Evolutionary conservation across 2,329 filamentous ascomycete genomes (phyloP).

Genomic region (Rhynchosporium secalis): DNA sequence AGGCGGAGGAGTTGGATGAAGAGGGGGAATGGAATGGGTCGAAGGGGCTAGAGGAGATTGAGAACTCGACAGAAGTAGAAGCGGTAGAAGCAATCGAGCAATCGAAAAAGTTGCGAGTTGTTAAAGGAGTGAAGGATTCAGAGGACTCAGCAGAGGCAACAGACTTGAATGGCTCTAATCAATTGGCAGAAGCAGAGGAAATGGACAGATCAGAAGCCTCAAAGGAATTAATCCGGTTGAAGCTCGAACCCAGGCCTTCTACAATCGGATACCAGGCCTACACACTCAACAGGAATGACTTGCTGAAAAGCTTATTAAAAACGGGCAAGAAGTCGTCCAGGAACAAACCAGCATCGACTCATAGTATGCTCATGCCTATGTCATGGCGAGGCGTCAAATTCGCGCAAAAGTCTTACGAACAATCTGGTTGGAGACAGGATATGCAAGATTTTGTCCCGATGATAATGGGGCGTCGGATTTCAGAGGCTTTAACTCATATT

Average conservation of each 20-base stretch:
- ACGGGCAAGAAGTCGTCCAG: not conserved
- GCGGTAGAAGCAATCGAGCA: too few species aligned
- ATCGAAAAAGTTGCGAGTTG: too few species aligned
- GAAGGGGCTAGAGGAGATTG: too few species aligned
- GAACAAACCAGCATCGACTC: not conserved
- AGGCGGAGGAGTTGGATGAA: not conserved
- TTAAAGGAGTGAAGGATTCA: too few species aligned
- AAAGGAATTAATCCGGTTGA: not conserved
- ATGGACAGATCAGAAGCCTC: not conserved
- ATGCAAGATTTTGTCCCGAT: slow-evolving; percentile 56
- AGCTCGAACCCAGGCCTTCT: not conserved
- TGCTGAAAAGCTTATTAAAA: slow-evolving; percentile 5
- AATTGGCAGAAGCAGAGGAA: not conserved
- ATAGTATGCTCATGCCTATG: slow-evolving; percentile 9
- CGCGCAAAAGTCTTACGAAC: slow-evolving; percentile 24
- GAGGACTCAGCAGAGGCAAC: too few species aligned
- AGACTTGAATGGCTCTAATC: too few species aligned
- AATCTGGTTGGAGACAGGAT: slow-evolving; percentile 49
- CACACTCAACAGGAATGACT: slow-evolving; percentile 13
- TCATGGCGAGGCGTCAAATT: slow-evolving; percentile 4
- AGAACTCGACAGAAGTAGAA: too few species aligned
- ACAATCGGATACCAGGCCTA: slow-evolving; percentile 22
- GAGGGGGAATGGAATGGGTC: not conserved
- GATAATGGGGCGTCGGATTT: slow-evolving; percentile 50
- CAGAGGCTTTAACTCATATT: slow-evolving; percentile 48